phyloP scores from a whole-genome alignment of 208 protist genomes.

The Leishmania major region DNA sequence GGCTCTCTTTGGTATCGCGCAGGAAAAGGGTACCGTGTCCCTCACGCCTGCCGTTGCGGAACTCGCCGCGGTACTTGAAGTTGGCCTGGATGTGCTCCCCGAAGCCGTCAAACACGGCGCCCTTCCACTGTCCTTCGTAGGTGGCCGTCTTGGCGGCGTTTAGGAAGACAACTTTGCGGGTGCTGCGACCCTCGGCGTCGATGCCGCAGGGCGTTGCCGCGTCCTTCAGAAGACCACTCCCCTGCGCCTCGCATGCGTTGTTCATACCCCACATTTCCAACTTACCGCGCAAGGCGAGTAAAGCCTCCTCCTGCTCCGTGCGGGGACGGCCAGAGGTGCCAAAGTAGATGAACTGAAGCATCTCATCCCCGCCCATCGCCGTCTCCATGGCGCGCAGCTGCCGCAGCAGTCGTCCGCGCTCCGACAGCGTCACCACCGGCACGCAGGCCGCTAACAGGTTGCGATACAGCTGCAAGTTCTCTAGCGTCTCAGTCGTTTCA shows the following conservation, averaged over 20 bases:
- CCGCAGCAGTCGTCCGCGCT: constrained; percentile 69
- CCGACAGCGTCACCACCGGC: constrained; percentile 68
- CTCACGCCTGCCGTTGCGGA: constrained; percentile 72
- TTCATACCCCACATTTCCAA: constrained; percentile 44
- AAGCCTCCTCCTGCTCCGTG: constrained; percentile 84
- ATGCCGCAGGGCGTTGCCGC: constrained; percentile 4
- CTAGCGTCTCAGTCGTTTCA: constrained; percentile 82
- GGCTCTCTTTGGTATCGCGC: constrained; percentile 43
- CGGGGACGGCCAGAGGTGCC: constrained; percentile 61
- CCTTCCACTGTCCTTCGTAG: constrained; percentile 91
- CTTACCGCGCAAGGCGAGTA: constrained; percentile 51
- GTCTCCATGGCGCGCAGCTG: constrained; percentile 69
- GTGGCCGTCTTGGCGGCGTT: constrained; percentile 76
- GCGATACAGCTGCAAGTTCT: constrained; percentile 87
- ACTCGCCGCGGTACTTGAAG: constrained; percentile 87
- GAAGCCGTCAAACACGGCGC: constrained; percentile 82
- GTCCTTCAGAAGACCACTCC: background rate
- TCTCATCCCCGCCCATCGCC: constrained; percentile 50
- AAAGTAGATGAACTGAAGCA: constrained; percentile 57
- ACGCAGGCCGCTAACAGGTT: constrained; percentile 60
- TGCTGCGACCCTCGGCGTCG: constrained; percentile 27
- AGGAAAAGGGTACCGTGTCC: constrained; percentile 86
- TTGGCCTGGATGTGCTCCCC: constrained; percentile 78
- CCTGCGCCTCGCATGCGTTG: background rate
- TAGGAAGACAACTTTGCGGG: constrained; percentile 82